These are phyloP conservation scores for Talaromyces funiculosus DNA, from an alignment of 2,329 filamentous ascomycete species.

Conservation along the genomic window DNA sequence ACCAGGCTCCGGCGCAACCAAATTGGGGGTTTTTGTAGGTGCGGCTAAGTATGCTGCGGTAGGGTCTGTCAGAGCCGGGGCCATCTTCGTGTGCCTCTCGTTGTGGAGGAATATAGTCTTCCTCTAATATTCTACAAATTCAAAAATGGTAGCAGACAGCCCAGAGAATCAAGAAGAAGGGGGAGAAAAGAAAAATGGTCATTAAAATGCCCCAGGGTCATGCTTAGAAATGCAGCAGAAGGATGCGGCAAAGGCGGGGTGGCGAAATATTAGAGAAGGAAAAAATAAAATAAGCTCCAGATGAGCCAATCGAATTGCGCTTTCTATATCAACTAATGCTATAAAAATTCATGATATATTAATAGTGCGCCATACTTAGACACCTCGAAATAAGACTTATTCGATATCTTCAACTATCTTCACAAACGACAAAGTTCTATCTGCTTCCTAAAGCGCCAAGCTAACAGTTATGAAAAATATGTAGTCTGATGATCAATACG, in stretches of 20 bases:
- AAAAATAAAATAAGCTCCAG: not conserved
- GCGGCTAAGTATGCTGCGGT: slow-evolving; percentile 67
- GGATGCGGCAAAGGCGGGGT: slow-evolving; percentile 5
- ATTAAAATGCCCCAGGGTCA: not conserved
- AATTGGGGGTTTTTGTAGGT: slow-evolving; percentile 71
- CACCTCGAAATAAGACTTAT: not conserved
- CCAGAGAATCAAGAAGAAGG: not conserved
- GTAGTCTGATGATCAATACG: not conserved
- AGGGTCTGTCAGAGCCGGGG: slow-evolving; percentile 72
- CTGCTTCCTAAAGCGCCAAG: not conserved
- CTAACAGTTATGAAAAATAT: not conserved
- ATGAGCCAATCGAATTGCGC: not conserved
- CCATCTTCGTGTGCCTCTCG: slow-evolving; percentile 53
- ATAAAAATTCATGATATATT: not conserved
- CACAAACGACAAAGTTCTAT: not conserved
- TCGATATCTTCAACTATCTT: not conserved
- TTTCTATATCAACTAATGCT: not conserved
- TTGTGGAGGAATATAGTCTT: not conserved
- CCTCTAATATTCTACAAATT: not conserved
- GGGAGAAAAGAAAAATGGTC: not conserved
- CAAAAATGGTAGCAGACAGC: not conserved
- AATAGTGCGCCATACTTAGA: not conserved
- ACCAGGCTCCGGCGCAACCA: slow-evolving; percentile 87
- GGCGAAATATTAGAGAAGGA: not conserved
- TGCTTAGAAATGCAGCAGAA: slow-evolving; percentile 8